Conservation (phyloP, 768 basidiomycete species). For the Russula dissimulans region DNA sequence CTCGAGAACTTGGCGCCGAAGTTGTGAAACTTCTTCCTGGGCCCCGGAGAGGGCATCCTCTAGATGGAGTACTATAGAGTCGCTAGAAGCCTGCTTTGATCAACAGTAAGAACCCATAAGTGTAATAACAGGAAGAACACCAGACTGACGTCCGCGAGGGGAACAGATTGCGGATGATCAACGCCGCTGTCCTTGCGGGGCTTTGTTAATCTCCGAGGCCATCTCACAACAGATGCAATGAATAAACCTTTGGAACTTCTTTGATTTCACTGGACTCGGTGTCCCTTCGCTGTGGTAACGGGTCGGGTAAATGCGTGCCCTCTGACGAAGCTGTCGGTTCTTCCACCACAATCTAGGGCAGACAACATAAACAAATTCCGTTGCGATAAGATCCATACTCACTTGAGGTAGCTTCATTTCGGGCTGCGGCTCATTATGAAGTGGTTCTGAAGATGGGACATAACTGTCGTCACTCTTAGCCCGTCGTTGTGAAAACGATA, state of each 20-base stretch:
- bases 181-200: background rate
- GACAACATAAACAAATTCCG: background rate
- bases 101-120: background rate
- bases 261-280: background rate
- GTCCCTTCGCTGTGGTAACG: background rate
- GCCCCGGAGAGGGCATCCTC: slow-evolving; percentile 11
- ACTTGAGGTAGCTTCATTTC: background rate
- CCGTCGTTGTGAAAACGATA: slow-evolving; percentile 12
- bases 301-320: background rate
- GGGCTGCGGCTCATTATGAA: background rate
- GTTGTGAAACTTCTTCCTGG: slow-evolving; percentile 11
- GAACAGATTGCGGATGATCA: background rate
- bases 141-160: background rate
- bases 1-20: slow-evolving; percentile 1
- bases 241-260: background rate
- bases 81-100: background rate
- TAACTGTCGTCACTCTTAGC: background rate
- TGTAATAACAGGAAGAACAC: background rate
- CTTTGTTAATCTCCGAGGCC: background rate
- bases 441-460: background rate
- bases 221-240: background rate
- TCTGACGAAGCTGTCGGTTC: slow-evolving; percentile 6
- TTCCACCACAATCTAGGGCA: slow-evolving; percentile 12
- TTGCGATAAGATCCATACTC: background rate
- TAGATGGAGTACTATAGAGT: slow-evolving; percentile 2